A percentile compares a stretch with the other conserved stretches of the same genome.
Evolutionary conservation across 106 monocot species (phyloP).

Genomic region (Gastrodia elata): DNA sequence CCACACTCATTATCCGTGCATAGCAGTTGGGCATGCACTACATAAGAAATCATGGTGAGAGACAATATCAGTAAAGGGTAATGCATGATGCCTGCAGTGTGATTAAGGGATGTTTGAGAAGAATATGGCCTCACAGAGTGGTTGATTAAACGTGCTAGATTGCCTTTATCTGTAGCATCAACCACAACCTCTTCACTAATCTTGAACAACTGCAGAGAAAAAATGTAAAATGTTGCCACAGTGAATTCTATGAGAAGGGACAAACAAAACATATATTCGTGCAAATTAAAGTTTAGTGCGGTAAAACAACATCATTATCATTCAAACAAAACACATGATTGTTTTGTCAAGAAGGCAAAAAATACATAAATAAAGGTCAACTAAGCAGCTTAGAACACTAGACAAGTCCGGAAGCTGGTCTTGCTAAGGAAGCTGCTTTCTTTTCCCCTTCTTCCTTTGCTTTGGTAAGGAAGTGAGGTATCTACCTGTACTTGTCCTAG

Average conservation of each 20-base stretch:
- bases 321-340: not conserved
- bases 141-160: conserved; percentile 83
- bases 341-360: too few relatives aligned
- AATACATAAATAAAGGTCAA: too few relatives aligned
- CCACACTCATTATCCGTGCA: conserved; percentile 82
- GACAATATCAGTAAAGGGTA: not conserved
- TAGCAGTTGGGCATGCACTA: conserved; percentile 98
- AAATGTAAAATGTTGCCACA: not conserved
- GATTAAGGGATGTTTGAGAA: not conserved
- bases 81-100: not conserved
- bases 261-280: too few relatives aligned
- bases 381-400: not conserved
- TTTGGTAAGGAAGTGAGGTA: too few relatives aligned
- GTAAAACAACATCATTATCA: too few relatives aligned
- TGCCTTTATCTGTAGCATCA: conserved; percentile 90
- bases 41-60: conserved; percentile 7
- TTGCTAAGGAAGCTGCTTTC: too few relatives aligned
- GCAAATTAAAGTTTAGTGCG: not conserved
- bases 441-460: too few relatives aligned
- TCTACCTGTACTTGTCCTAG: too few relatives aligned
- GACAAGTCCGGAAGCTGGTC: too few relatives aligned
- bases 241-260: not conserved
- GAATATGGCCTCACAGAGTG: conserved; percentile 47
- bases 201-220: conserved; percentile 63
- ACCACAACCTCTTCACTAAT: conserved; percentile 90